Evolutionary conservation across 495 filamentous ascomycete genomes (phyloP).

Genomic region (Penicillium macrosclerotiorum): DNA sequence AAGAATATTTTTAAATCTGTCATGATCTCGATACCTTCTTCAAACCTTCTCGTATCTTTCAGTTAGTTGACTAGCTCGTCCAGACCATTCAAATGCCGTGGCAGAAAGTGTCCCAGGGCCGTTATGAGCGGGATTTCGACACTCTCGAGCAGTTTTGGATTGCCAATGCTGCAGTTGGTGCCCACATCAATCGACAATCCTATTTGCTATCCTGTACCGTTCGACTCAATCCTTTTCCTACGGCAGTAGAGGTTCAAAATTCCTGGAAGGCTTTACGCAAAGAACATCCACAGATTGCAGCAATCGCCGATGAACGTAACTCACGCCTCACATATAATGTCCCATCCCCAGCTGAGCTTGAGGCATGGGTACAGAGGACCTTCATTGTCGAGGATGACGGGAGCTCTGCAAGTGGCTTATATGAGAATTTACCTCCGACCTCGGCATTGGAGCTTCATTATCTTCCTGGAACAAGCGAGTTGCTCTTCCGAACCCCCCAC

Average conservation of each 20-base stretch:
- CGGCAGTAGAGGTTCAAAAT: neutral
- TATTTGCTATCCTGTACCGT: neutral
- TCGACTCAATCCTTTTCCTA: neutral
- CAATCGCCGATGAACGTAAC: neutral
- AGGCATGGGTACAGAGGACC: neutral
- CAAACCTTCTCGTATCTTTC: too few relatives aligned
- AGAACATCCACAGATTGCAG: neutral
- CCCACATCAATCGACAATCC: neutral
- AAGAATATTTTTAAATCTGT: too few relatives aligned
- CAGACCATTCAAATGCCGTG: too few relatives aligned
- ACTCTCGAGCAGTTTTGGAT: neutral
- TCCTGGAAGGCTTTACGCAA: neutral
- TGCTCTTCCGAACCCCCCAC: constrained; percentile 13
- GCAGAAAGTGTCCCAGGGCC: neutral
- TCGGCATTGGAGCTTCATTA: constrained; percentile 16
- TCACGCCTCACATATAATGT: neutral
- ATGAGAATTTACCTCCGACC: neutral
- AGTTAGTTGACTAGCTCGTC: too few relatives aligned
- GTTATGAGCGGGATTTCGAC: constrained; percentile 1
- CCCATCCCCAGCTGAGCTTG: neutral
- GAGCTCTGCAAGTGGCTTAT: neutral
- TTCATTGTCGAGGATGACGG: neutral
- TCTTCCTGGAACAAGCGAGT: constrained; percentile 10
- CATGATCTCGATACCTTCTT: too few relatives aligned
- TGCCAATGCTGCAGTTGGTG: neutral